Base-by-base conservation (phyloP, 225 moss, liverwort and hornwort species). In the Thuidium tamariscinum region DNA sequence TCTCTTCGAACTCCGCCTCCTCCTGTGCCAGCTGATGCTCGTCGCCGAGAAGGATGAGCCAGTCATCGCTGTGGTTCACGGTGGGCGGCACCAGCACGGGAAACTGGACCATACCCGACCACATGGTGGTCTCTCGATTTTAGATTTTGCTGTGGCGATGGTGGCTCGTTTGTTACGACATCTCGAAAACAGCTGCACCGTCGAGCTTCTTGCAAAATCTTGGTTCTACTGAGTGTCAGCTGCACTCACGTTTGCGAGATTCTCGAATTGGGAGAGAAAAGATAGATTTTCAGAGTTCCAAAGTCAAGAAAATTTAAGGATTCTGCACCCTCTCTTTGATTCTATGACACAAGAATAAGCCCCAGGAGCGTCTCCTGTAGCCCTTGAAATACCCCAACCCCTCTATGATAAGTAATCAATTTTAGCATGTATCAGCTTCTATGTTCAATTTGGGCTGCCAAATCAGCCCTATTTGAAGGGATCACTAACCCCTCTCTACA, bases 1-100 rank as follows among this genome's bases (percentile, higher is more conserved):
- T 98, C 44, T 94, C 95, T 73, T 98, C 96, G 34, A 95, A 93
- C 32, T 96, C 95, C 22, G 93, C 91, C 90, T 98, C 97, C 81
- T 98, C 97, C 86, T 95, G 95, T 11, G 95, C 95, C 18, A 98
- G 96, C 74, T 92, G 89, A 22, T 87, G 90, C 88, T 96, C 96
- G 63, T 95, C 95, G 80, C 90, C 92, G 82, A 92, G 91, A 61
- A 90, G 90, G 52, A 91, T 90, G 67, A 94, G 88, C 94, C 95
- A 95, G 86, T 95, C 95, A 71, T 90, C 94, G 80, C 90, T 93
- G 88, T 95, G 91, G 72, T 95, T 94, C 79, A 97, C 93, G 4
- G 95, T 96, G 48, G 96, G 96, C 55, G 95, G 95, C 84, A 96
- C 92, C 68, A 97, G 91, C 74, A 92, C 82, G 11, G 97, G 96